Conservation (phyloP, 2,329 filamentous ascomycete species). For the Tolypocladium inflatum region DNA sequence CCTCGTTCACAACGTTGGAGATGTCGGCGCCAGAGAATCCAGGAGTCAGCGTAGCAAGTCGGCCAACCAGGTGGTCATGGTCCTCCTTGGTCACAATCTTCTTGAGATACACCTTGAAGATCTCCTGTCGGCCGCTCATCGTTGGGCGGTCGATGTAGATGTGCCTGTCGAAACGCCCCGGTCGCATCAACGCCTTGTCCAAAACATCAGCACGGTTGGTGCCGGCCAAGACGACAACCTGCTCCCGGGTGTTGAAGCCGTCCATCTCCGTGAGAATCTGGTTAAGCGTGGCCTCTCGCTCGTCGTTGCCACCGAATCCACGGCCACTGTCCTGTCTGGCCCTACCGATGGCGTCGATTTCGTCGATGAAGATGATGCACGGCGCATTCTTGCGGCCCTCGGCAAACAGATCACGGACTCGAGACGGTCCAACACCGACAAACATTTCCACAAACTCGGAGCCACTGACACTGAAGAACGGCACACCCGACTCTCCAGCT, state of each 20-base stretch:
- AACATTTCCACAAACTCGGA: constrained; percentile 99
- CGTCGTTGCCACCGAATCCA: constrained; percentile 81
- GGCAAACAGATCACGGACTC: constrained; percentile 89
- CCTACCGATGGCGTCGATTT: constrained; percentile 96
- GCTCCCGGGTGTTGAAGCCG: constrained; percentile 93
- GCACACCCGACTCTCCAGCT: constrained; percentile 90
- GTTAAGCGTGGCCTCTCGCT: constrained; percentile 93
- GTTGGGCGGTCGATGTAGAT: constrained; percentile 92
- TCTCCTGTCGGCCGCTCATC: constrained; percentile 93
- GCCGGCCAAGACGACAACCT: constrained; percentile 92
- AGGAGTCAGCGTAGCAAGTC: constrained; percentile 84
- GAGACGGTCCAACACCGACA: constrained; percentile 91
- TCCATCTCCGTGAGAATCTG: constrained; percentile 99
- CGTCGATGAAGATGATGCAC: constrained; percentile 99
- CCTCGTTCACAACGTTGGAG: constrained; percentile 96
- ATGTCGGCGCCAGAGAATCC: constrained; percentile 98
- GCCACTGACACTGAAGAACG: constrained; percentile 96
- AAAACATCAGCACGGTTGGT: constrained; percentile 93
- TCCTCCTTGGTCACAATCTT: constrained; percentile 94
- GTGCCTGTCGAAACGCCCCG: constrained; percentile 93
- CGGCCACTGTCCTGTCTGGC: constrained; percentile 69
- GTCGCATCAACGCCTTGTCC: constrained; percentile 92
- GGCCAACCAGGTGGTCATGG: constrained; percentile 75
- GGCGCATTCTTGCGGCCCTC: constrained; percentile 93
- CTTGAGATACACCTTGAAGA: constrained; percentile 87